Evolutionary conservation across 2,329 filamentous ascomycete genomes (phyloP), one percentile per base, ranked within the genome.

Genomic region (Stagonosporopsis rhizophila): DNA sequence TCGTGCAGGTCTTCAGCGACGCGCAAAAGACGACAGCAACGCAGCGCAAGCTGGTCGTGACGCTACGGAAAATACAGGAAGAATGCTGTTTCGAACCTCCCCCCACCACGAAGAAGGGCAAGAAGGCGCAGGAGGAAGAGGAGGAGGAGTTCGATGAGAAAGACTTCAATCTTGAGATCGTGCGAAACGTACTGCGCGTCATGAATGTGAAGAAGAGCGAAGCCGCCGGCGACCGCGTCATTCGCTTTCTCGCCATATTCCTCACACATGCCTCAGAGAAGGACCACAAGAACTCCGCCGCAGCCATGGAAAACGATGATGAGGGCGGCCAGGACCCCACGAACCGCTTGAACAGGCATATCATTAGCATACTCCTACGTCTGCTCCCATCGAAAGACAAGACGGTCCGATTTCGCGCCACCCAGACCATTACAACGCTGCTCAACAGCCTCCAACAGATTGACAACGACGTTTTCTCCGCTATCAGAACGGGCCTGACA

Each of bases 151-250:
- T 93, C 60, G 88, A 91, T 40, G 92, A 96, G 74, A 85, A 88
- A 44, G 89, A 95, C 55, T 98, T 99, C 80, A 96, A 95, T 69
- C 80, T 82, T 25, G 94, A 99, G 75, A 87, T 98, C 54, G 84
- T 88, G 53, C 85, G 95, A 71, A 97, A 92, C 71, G 84, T 96
- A 22, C 76, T 96, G 65, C 85, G 92, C 52, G 84, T 94, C 46
- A 85, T 99, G 81, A 86, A 89, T 1, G 88, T 98, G 55, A 96
- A 94, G 81, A 98, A 97, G 81, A 89, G 90, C 34, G 95, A 99
- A 78, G 83, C 85, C 14, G 93, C 91, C 2, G 95, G 92, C 22
- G 94, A 98, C 74, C 88, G 91, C 67, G 85, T 90, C 15, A 85
- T 98, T 56, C 86, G 90, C 41, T 99, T 99, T 73, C 79, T 96